Evolutionary conservation across 2,329 filamentous ascomycete species (phyloP).

Genomic region (Apiospora rasikravindrae): DNA sequence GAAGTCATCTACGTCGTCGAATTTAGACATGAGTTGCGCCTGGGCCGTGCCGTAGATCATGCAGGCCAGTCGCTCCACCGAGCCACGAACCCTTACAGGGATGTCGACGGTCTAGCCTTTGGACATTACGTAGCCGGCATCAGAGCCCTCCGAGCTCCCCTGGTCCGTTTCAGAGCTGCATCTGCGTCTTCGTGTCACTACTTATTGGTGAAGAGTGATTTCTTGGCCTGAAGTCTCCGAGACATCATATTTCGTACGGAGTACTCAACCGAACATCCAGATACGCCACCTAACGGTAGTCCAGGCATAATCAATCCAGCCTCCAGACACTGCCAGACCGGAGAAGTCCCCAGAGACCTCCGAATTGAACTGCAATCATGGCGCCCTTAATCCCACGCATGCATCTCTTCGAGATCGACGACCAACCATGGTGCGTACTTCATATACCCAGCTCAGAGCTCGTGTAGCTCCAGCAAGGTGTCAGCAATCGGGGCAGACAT

Average conservation of each 20-base stretch:
- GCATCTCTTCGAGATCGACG: conserved; percentile 71
- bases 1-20: neutral
- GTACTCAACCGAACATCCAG: too few species aligned
- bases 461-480: neutral
- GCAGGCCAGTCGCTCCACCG: conserved; percentile 4
- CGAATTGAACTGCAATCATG: conserved; percentile 25
- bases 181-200: neutral
- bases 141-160: neutral
- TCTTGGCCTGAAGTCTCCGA: neutral
- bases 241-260: neutral
- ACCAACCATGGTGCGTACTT: conserved; percentile 64
- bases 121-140: conserved; percentile 5
- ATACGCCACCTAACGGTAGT: too few species aligned
- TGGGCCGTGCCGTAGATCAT: conserved; percentile 5
- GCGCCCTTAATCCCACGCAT: conserved; percentile 59
- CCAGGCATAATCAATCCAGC: neutral
- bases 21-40: neutral
- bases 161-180: neutral
- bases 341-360: neutral
- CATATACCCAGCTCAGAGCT: neutral
- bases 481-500: neutral
- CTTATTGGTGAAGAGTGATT: neutral
- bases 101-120: neutral
- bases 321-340: neutral
- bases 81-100: neutral